Evolutionary conservation across 257 asterid species (phyloP).

Genomic region (Solanum ossicruentum): DNA sequence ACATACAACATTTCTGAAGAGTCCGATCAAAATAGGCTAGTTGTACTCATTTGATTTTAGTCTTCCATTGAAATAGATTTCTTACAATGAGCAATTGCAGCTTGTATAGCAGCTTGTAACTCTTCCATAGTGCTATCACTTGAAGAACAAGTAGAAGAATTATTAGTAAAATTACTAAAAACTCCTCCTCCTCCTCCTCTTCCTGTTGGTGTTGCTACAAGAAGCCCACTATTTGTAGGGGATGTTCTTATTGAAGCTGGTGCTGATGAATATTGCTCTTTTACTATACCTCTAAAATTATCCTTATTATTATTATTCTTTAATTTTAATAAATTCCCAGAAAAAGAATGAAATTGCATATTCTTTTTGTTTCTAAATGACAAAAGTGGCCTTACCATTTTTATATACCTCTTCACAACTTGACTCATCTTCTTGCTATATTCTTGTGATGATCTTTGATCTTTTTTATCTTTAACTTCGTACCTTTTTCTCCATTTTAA

Average conservation of each 20-base stretch:
- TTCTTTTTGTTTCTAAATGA: slow-evolving; percentile 16
- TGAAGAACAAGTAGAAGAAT: slow-evolving; percentile 7
- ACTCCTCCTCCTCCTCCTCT: slow-evolving; percentile 19
- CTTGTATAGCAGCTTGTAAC: slow-evolving; percentile 80
- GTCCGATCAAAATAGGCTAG: too few species aligned
- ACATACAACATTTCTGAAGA: too few species aligned
- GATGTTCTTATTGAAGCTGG: slow-evolving; percentile 74
- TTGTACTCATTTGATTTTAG: not conserved
- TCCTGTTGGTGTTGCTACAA: slow-evolving; percentile 26
- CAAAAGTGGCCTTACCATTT: slow-evolving; percentile 47
- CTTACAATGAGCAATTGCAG: slow-evolving; percentile 91
- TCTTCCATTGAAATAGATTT: slow-evolving; percentile 46
- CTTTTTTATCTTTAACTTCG: not conserved
- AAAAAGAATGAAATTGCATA: slow-evolving; percentile 30
- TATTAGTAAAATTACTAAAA: not conserved
- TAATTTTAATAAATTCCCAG: slow-evolving; percentile 44
- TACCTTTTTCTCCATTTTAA: slow-evolving; percentile 33
- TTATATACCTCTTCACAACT: slow-evolving; percentile 43
- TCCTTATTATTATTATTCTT: not conserved
- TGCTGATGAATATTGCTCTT: slow-evolving; percentile 29
- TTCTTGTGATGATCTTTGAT: slow-evolving; percentile 8
- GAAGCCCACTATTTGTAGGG: slow-evolving; percentile 70
- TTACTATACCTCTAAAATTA: slow-evolving; percentile 1
- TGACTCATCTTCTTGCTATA: slow-evolving; percentile 27
- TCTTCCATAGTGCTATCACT: slow-evolving; percentile 84